These are phyloP conservation scores for Triglochin maritima DNA, from an alignment of 106 monocot genomes.

Conservation along the genomic window DNA sequence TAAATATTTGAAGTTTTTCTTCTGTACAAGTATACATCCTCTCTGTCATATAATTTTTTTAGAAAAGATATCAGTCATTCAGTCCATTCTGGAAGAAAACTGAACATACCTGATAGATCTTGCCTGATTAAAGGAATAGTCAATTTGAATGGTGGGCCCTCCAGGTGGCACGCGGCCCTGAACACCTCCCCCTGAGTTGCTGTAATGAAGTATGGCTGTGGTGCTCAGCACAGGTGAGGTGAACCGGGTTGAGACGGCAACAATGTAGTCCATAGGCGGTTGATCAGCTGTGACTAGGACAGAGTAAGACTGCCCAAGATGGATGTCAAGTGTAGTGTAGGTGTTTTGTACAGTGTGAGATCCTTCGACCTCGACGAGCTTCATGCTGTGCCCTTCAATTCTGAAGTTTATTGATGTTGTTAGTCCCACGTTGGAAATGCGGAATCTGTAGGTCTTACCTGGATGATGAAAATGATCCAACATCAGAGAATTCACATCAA, in stretches of 20 bases:
- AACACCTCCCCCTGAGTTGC: slow-evolving; percentile 2
- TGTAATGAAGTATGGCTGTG: slow-evolving; percentile 21
- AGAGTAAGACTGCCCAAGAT: slow-evolving; percentile 31
- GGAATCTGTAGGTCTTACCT: slow-evolving; percentile 41
- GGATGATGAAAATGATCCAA: background rate
- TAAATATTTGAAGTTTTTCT: background rate
- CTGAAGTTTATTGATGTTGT: slow-evolving; percentile 24
- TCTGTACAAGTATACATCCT: background rate
- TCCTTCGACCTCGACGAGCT: slow-evolving; percentile 39
- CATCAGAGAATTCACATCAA: background rate
- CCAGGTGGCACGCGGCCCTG: slow-evolving; percentile 12
- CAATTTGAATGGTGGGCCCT: slow-evolving; percentile 29
- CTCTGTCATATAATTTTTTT: background rate
- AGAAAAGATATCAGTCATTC: background rate
- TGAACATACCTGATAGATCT: slow-evolving; percentile 15
- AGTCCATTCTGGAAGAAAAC: background rate
- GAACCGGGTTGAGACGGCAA: slow-evolving; percentile 28
- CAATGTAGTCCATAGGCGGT: slow-evolving; percentile 31
- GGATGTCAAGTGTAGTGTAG: slow-evolving; percentile 26
- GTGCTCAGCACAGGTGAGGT: slow-evolving; percentile 13
- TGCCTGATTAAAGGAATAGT: slow-evolving; percentile 31
- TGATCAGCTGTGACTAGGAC: slow-evolving; percentile 38
- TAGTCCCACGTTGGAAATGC: slow-evolving; percentile 37
- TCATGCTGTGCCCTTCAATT: slow-evolving; percentile 37
- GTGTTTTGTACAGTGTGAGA: slow-evolving; percentile 37